These are phyloP conservation scores for Colletotrichum karsti DNA, from an alignment of 2,329 filamentous ascomycete genomes.

Conservation along the genomic window DNA sequence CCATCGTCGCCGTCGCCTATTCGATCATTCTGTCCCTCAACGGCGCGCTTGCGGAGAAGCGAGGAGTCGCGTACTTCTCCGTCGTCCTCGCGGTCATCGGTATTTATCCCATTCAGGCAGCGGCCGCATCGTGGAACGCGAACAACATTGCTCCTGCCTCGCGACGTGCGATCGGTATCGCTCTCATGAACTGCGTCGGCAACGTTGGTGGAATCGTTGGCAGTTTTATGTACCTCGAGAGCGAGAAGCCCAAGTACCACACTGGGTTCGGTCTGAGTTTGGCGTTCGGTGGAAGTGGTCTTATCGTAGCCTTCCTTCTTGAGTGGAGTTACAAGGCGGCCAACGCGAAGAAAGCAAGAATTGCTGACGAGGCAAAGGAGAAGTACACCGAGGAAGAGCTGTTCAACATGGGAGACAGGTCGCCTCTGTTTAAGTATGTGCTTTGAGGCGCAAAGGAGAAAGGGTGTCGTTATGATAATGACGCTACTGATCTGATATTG, in stretches of 20 bases:
- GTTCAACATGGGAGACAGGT: conserved; percentile 40
- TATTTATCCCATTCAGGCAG: conserved; percentile 30
- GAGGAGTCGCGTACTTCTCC: conserved; percentile 24
- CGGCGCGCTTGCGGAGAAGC: conserved; percentile 14
- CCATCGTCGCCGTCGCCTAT: conserved; percentile 25
- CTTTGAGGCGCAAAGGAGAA: neutral
- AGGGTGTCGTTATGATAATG: too few relatives aligned
- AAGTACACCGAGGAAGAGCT: conserved; percentile 41
- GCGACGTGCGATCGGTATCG: conserved; percentile 36
- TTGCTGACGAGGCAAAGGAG: conserved; percentile 32
- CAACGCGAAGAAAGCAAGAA: conserved; percentile 35
- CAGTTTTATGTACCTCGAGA: conserved; percentile 38
- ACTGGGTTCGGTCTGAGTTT: conserved; percentile 44
- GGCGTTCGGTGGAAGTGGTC: conserved; percentile 38
- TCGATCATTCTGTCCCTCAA: conserved; percentile 24
- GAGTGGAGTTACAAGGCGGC: conserved; percentile 38
- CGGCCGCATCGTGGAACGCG: conserved; percentile 28
- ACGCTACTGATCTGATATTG: too few relatives aligned
- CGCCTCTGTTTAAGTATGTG: conserved; percentile 33
- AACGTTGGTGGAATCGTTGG: conserved; percentile 39
- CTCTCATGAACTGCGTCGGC: conserved; percentile 39
- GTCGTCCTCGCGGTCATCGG: conserved; percentile 27
- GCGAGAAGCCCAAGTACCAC: conserved; percentile 57
- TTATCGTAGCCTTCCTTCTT: conserved; percentile 39
- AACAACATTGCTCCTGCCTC: conserved; percentile 37